Conservation (phyloP, 2,329 filamentous ascomycete genomes). For the Cylindrodendrum hubeiense region DNA sequence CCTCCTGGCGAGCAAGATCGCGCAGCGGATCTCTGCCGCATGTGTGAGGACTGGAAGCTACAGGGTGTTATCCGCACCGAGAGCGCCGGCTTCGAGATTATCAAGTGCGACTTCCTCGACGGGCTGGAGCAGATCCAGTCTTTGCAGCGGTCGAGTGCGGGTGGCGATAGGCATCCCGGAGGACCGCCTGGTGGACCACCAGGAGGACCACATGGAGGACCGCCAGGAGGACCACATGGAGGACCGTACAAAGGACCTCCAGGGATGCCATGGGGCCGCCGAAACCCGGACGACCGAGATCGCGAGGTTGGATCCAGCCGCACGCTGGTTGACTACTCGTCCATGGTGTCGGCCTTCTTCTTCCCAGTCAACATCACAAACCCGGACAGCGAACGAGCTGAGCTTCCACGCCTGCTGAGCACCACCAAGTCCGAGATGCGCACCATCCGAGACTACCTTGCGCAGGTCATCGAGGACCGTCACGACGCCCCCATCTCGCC, state of each 20-base stretch:
- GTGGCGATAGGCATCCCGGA: conserved; percentile 19
- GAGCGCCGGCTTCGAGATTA: conserved; percentile 71
- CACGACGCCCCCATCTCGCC: background rate
- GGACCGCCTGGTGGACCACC: background rate
- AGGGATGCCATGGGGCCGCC: conserved; percentile 39
- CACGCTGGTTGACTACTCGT: conserved; percentile 53
- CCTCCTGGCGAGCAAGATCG: conserved; percentile 45
- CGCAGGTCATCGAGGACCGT: conserved; percentile 2
- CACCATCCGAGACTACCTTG: conserved; percentile 2
- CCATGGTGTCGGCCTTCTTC: conserved; percentile 57
- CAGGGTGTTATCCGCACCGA: conserved; percentile 73
- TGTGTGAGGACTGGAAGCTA: conserved; percentile 12
- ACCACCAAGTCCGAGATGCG: conserved; percentile 6
- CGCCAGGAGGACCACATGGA: background rate
- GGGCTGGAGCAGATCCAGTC: conserved; percentile 49
- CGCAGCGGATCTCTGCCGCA: conserved; percentile 10
- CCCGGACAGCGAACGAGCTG: conserved; percentile 29
- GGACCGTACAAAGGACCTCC: background rate
- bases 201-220: background rate
- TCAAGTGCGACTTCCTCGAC: conserved; percentile 67
- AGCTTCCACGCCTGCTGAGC: conserved; percentile 34
- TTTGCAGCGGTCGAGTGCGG: conserved; percentile 42
- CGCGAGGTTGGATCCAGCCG: conserved; percentile 49
- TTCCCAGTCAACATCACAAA: conserved; percentile 56
- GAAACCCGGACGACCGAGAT: conserved; percentile 51